phyloP scores from a whole-genome alignment of 139 green algal genomes.

The Pseudopediastrum boryanum region DNA sequence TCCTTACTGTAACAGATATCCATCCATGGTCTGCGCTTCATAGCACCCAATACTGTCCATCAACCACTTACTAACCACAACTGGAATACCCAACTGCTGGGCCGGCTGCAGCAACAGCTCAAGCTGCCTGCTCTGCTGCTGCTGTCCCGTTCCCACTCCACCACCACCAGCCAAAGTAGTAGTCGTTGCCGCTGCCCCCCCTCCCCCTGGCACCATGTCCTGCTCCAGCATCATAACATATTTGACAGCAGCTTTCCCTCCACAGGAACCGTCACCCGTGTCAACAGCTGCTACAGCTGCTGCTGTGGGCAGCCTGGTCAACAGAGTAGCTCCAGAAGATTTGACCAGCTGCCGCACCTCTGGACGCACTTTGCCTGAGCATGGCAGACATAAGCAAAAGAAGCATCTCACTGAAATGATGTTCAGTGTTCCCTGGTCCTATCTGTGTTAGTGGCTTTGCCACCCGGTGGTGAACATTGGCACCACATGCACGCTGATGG shows the following conservation, averaged over 20 bases:
- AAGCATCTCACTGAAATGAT: not conserved
- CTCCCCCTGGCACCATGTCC: too few relatives aligned
- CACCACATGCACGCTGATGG: not conserved
- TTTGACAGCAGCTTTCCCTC: not conserved
- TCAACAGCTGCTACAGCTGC: not conserved
- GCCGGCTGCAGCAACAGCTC: conserved; percentile 9
- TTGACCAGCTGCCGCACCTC: conserved; percentile 14
- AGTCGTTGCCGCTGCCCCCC: too few relatives aligned
- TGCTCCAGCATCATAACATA: not conserved
- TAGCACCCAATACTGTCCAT: conserved; percentile 15
- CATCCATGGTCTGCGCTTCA: too few relatives aligned
- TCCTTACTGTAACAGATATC: too few relatives aligned
- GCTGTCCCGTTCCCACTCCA: too few relatives aligned
- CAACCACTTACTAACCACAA: conserved; percentile 10
- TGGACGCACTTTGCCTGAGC: not conserved
- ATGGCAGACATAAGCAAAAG: not conserved
- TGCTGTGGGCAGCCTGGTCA: conserved; percentile 1
- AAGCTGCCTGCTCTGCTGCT: not conserved
- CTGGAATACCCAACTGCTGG: not conserved
- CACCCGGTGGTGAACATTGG: not conserved
- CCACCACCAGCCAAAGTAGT: too few relatives aligned
- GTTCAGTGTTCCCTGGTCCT: not conserved
- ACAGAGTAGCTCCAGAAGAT: not conserved
- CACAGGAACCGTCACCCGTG: too few relatives aligned
- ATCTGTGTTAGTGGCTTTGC: not conserved